Evolutionary conservation across 1,284 basidiomycete genomes (phyloP).

Genomic region (Athelia psychrophila): DNA sequence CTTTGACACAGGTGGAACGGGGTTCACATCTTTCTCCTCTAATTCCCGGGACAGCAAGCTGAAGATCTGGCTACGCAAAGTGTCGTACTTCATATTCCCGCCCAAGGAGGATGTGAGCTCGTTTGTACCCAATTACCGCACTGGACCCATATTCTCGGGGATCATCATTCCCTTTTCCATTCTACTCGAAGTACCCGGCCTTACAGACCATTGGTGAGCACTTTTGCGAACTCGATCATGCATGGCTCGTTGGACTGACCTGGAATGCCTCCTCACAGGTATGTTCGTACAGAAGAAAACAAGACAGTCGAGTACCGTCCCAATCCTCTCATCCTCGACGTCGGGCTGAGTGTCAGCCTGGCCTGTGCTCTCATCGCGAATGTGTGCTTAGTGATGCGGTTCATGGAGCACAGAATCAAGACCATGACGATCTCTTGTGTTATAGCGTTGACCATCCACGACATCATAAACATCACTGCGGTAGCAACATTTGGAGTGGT

Average conservation of each 20-base stretch:
- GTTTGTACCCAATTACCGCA: constrained; percentile 45
- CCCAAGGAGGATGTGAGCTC: neutral
- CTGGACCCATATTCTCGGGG: constrained; percentile 66
- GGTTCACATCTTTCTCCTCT: neutral
- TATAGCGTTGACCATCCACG: constrained; percentile 63
- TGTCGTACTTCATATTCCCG: neutral
- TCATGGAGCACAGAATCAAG: constrained; percentile 66
- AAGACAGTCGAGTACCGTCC: constrained; percentile 43
- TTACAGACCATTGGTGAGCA: constrained; percentile 44
- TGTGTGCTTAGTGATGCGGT: constrained; percentile 62
- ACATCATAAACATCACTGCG: constrained; percentile 66
- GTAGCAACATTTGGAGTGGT: constrained; percentile 65
- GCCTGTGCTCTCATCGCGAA: constrained; percentile 71
- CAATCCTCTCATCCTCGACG: constrained; percentile 59
- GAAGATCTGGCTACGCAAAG: neutral
- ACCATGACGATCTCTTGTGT: constrained; percentile 64
- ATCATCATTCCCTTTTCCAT: constrained; percentile 76
- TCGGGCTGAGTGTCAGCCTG: constrained; percentile 69
- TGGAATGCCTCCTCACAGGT: constrained; percentile 45
- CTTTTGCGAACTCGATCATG: neutral
- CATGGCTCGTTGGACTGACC: neutral
- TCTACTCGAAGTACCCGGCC: constrained; percentile 75
- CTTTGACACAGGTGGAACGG: neutral
- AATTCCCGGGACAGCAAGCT: neutral
- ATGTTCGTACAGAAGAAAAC: constrained; percentile 51